Base-by-base conservation (phyloP, 805 yeast species). In the Ogataea salicorniae region DNA sequence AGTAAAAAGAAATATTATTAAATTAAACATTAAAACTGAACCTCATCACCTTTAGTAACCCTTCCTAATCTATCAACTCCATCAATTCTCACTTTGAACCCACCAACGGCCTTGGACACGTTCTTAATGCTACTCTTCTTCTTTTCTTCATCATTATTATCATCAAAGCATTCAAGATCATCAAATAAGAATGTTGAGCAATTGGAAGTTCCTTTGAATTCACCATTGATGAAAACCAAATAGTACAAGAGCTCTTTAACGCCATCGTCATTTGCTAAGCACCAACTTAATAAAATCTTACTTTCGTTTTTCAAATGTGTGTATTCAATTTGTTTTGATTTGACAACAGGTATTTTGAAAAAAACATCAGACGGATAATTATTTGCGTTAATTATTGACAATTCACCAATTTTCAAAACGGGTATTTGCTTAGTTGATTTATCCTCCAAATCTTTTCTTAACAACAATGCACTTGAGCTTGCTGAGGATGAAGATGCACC, bases 151-250 rank as follows among this genome's bases (percentile, higher is more conserved):
- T 34, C 20, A 15, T 36, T 20, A 14, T 16, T 17, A 13, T 44
- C 31, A 9, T 38, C 18, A 7, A 33, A 15, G 16, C 26, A 22
- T 16, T 40, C 42, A 22, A 31, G 5, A 15, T 34, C 41, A 6
- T 23, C 14, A 22, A 55, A 23, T 14, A 54, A 22, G 48, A 54
- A 57, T 20, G 42, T 48, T 7, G 52, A 34, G 33, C 46, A 39
- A 17, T 42, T 38, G 5, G 64, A 48, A 5, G 57, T 49, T 13
- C 71, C 68, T 1, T 46, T 54, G 46, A 70, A 67, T 20, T 39
- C 46, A 8, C 54, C 63, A 51, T 69, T 58, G 6, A 63, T 50
- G 47, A 53, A 69, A 2, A 70, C 50, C 13, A 66, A 18, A 62
- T 69, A 68, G 46, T 64, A 61, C 4, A 61, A 42, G 4, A 56